Base-by-base conservation (phyloP, 805 yeast species). In the Zygosaccharomyces bisporus region DNA sequence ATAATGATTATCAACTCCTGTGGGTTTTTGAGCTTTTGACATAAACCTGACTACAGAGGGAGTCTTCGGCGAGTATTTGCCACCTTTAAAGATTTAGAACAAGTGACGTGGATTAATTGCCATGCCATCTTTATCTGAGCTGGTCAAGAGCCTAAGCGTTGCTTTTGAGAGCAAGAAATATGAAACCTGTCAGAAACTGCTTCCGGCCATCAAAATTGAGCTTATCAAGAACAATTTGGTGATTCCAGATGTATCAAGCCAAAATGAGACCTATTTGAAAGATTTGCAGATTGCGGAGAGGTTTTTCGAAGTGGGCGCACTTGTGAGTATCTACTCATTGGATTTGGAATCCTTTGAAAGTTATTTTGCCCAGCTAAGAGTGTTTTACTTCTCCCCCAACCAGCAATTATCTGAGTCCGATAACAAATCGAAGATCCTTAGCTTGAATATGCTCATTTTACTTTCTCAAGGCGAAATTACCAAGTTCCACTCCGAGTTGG, bases 401-500 rank as follows among this genome's bases (percentile, higher is more conserved):
- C 60, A 57, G 13, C 64, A 64, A 43, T 54, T 69, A 24, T 47
- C 68, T 55, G 56, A 64, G 49, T 77, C 86, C 16, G 71, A 73
- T 24, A 85, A 86, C 61, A 80, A 79, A 60, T 75, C 81, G 54
- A 83, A 90, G 64, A 68, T 93, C 56, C 71, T 83, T 41, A 83
- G 95, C 41, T 73, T 93, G 40, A 83, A 87, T 56, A 70, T 93
- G 54, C 68, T 93, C 51, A 76, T 86, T 48, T 68, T 90, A 48
- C 74, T 93, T 49, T 80, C 95, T 6, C 83, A 83, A 57, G 95
- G 93, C 42, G 86, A 83, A 53, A 80, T 89, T 33, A 87, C 95
- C 10, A 80, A 80, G 62, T 93, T 91, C 70, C 97, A 93, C 68
- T 82, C 89, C 20, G 96, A 88, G 63, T 72, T 91, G 49, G 97